Evolutionary conservation across 768 basidiomycete species (phyloP).

Genomic region (Tricholoma furcatifolium): DNA sequence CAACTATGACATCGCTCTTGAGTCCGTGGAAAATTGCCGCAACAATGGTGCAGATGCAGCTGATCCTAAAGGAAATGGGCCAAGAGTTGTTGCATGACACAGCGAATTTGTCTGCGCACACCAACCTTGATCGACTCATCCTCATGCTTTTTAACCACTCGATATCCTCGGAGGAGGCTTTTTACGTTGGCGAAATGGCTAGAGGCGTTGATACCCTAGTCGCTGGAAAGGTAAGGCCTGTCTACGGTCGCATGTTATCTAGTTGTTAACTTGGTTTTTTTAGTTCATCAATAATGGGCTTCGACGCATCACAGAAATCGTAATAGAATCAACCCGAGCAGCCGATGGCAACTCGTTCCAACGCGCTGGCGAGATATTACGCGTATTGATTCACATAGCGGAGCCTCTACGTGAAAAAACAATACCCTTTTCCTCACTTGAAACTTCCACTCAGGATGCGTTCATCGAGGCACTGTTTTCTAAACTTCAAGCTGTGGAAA

Average conservation of each 20-base stretch:
- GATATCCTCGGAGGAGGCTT: slow-evolving; percentile 77
- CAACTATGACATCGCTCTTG: slow-evolving; percentile 60
- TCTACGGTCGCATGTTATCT: neutral
- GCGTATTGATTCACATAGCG: slow-evolving; percentile 66
- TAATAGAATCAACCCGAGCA: slow-evolving; percentile 33
- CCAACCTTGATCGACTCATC: slow-evolving; percentile 64
- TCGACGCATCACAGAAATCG: slow-evolving; percentile 57
- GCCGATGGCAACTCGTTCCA: slow-evolving; percentile 35
- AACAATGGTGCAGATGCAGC: slow-evolving; percentile 76
- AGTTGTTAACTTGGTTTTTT: neutral
- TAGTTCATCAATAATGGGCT: slow-evolving; percentile 80
- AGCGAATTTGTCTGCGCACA: slow-evolving; percentile 52
- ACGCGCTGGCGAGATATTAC: slow-evolving; percentile 65
- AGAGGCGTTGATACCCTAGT: slow-evolving; percentile 65
- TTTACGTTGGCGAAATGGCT: slow-evolving; percentile 81
- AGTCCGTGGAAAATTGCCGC: slow-evolving; percentile 86
- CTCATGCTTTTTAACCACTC: slow-evolving; percentile 69
- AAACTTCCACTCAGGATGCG: slow-evolving; percentile 53
- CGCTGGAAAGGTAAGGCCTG: slow-evolving; percentile 57
- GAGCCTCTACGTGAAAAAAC: slow-evolving; percentile 56
- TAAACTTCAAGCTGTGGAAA: slow-evolving; percentile 42
- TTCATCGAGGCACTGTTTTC: slow-evolving; percentile 50
- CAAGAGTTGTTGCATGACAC: slow-evolving; percentile 61
- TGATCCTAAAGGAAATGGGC: slow-evolving; percentile 72
- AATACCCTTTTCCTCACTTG: slow-evolving; percentile 46